These are phyloP conservation scores for Syzygium syzygioides DNA, from an alignment of 441 rosid genomes.

Conservation along the genomic window DNA sequence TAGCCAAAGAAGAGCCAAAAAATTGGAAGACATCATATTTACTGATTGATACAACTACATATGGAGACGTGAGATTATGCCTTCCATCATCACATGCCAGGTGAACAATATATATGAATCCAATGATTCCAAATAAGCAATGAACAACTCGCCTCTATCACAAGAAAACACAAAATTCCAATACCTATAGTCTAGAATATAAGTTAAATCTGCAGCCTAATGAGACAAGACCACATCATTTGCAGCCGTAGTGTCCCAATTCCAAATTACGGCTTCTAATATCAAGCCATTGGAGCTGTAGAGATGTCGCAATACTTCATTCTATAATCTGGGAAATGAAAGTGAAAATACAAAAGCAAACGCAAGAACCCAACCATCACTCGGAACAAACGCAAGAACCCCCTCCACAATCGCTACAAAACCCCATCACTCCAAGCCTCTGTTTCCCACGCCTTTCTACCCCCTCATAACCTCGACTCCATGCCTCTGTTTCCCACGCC, in stretches of 20 bases:
- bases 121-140: not conserved
- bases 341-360: not conserved
- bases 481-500: too few relatives aligned
- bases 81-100: not conserved
- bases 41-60: not conserved
- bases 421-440: too few relatives aligned
- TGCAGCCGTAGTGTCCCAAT: not conserved
- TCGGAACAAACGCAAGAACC: too few relatives aligned
- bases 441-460: too few relatives aligned
- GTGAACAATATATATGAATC: not conserved
- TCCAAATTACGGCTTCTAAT: not conserved
- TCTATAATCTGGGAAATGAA: not conserved
- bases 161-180: not conserved
- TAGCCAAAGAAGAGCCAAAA: not conserved
- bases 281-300: not conserved
- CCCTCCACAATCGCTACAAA: too few relatives aligned
- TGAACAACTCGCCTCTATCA: not conserved
- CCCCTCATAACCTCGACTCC: too few relatives aligned
- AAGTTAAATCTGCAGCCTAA: not conserved
- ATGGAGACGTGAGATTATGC: not conserved
- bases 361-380: too few relatives aligned
- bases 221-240: not conserved
- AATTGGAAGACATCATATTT: not conserved
- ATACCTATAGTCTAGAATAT: not conserved
- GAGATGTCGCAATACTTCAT: not conserved